A percentile compares a stretch with the other conserved stretches of the same genome.
phyloP scores from a whole-genome alignment of 768 basidiomycete species.

The Suillus sp. region DNA sequence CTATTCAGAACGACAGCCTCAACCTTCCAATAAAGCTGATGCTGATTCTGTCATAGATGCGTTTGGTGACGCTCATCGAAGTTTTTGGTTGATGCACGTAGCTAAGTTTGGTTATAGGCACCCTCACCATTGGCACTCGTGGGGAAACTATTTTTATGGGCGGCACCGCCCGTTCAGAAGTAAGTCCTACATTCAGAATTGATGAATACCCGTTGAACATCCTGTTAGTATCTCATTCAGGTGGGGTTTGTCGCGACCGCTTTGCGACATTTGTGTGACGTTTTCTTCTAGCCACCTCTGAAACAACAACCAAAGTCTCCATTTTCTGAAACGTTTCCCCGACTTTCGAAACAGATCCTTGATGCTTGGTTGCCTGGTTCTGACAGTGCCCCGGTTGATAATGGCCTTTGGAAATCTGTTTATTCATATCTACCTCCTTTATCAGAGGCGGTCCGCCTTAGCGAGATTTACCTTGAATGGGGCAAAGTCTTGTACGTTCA shows the following conservation, averaged over 20 bases:
- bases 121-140: slow-evolving; percentile 54
- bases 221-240: slow-evolving; percentile 56
- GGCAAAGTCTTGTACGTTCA: slow-evolving; percentile 56
- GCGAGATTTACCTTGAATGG: slow-evolving; percentile 66
- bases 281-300: slow-evolving; percentile 27
- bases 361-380: slow-evolving; percentile 39
- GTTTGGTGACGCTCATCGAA: slow-evolving; percentile 39
- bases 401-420: slow-evolving; percentile 45
- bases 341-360: slow-evolving; percentile 44
- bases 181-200: slow-evolving; percentile 31
- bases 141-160: slow-evolving; percentile 63
- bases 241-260: slow-evolving; percentile 33
- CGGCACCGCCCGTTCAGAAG: slow-evolving; percentile 69
- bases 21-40: slow-evolving; percentile 28
- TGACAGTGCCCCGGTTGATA: slow-evolving; percentile 31
- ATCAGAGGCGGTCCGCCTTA: slow-evolving; percentile 60
- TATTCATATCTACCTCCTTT: slow-evolving; percentile 54
- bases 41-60: slow-evolving; percentile 51
- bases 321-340: slow-evolving; percentile 30
- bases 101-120: slow-evolving; percentile 41
- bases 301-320: slow-evolving; percentile 18
- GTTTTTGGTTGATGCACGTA: background rate
- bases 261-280: background rate
- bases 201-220: background rate
- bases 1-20: slow-evolving; percentile 10